Evolutionary conservation across 2,329 filamentous ascomycete species (phyloP), one percentile per base, ranked within the genome.

Genomic region (Cladosporium austrohemisphaericum): DNA sequence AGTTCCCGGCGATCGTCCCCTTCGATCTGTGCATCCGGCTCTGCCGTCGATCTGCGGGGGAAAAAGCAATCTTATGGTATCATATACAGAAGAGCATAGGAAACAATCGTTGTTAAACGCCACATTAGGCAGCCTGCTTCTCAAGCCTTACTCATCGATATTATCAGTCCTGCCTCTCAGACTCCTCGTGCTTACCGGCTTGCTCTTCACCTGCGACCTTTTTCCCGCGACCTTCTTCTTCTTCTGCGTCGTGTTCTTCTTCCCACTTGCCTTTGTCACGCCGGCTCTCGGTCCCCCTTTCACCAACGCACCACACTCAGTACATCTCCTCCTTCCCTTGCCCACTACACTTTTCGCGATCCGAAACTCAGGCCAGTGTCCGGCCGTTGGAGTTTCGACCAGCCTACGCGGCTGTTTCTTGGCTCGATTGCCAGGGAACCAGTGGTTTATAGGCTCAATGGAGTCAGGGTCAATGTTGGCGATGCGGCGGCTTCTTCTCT

Each of bases 381-480:
- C 33, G 8, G 44, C 23, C 5, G 33, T 47, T 9, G 44, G 44
- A 8, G 44, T 47, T 13, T 47, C 44, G n/a, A 38, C 44, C 5
- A 47, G 33, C 18, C 44, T 47, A 8, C 44, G 44, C n/a, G 44
- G 44, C 33, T 29, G 16, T 5, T 47, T 37, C 11, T 20, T 26
- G 16, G n/a, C 31, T 14, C 44, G 44, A 16, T 45, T 32, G 28
- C 43, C 44, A 2, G 43, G 43, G 18, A 29, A 52, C 43, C 41
- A 52, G 20, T 52, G 35, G n/a, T 52, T 49, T 40, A 45, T 49
- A 18, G 46, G 25, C 28, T 52, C 38, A 28, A 48, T 29, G 4
- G 41, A 33, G 22, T 28, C 18, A 2, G 26, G 28, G 13, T 19
- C 36, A 7, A 25, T 11, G 33, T 6, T 9, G 13, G 26, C 6